Conservation (phyloP, 768 basidiomycete species). For the Psilocybe tampanensis region DNA sequence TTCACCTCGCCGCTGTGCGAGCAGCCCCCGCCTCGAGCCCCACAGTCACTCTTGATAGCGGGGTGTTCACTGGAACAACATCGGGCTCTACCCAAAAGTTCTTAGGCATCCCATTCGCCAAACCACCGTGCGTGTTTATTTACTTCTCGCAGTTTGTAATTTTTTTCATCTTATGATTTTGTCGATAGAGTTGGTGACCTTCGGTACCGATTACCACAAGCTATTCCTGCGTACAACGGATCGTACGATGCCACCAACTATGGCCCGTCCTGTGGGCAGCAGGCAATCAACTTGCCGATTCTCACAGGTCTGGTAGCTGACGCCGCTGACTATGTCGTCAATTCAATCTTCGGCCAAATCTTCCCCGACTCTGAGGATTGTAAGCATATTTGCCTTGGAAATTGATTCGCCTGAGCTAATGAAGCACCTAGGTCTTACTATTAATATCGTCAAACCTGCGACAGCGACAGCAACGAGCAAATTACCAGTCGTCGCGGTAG, state of each 20-base stretch:
- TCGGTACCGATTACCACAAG: constrained; percentile 43
- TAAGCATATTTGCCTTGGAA: constrained; percentile 25
- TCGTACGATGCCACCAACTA: constrained; percentile 38
- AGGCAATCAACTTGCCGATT: constrained; percentile 36
- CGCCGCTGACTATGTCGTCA: constrained; percentile 33
- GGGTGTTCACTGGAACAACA: constrained; percentile 41
- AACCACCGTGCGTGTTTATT: constrained; percentile 46
- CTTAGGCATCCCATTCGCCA: constrained; percentile 53
- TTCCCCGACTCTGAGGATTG: constrained; percentile 48
- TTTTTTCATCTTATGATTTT: neutral
- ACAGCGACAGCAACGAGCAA: constrained; percentile 40
- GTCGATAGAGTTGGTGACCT: constrained; percentile 32
- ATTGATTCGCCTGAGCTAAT: neutral
- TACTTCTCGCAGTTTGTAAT: no score
- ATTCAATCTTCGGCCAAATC: constrained; percentile 28
- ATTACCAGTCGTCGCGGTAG: constrained; percentile 56
- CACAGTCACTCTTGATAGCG: constrained; percentile 42
- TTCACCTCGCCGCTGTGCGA: constrained; percentile 18
- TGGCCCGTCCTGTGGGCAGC: constrained; percentile 52
- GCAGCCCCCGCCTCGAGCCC: constrained; percentile 21
- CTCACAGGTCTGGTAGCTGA: constrained; percentile 36
- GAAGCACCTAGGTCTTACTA: constrained; percentile 43
- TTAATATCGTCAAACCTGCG: constrained; percentile 54
- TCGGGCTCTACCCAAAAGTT: constrained; percentile 39
- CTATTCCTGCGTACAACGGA: constrained; percentile 36